phyloP scores from a whole-genome alignment of 2,329 filamentous ascomycete genomes.

The Alternaria arborescens region DNA sequence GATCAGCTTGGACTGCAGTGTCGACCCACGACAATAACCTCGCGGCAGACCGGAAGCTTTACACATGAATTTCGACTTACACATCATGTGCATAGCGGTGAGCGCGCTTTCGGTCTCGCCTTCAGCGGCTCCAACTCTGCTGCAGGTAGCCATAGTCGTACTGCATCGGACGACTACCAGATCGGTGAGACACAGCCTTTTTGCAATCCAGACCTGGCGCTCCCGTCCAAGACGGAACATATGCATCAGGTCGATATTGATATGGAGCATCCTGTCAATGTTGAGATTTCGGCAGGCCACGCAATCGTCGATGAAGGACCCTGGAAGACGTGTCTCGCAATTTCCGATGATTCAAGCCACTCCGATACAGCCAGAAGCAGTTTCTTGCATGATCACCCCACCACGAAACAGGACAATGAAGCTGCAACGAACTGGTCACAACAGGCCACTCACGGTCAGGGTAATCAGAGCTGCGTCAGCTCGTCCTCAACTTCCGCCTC shows the following conservation, averaged over 20 bases:
- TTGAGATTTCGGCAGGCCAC: slow-evolving; percentile 9
- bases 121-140: slow-evolving; percentile 23
- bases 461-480: slow-evolving; percentile 27
- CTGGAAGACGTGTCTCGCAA: slow-evolving; percentile 39
- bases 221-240: slow-evolving; percentile 14
- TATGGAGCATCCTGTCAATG: slow-evolving; percentile 5
- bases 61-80: slow-evolving; percentile 25
- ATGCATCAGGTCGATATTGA: slow-evolving; percentile 18
- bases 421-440: slow-evolving; percentile 35
- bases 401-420: slow-evolving; percentile 16
- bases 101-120: slow-evolving; percentile 30
- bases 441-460: slow-evolving; percentile 35
- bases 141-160: slow-evolving; percentile 9
- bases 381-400: slow-evolving; percentile 26
- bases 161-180: slow-evolving; percentile 13
- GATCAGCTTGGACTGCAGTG: slow-evolving; percentile 5
- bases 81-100: slow-evolving; percentile 23
- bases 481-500: slow-evolving; percentile 32
- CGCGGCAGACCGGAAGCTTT: slow-evolving; percentile 4
- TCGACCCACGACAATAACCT: neutral
- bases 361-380: slow-evolving; percentile 23
- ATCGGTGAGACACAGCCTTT: slow-evolving; percentile 25
- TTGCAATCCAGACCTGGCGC: slow-evolving; percentile 24
- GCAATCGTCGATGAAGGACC: slow-evolving; percentile 39
- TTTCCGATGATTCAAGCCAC: slow-evolving; percentile 31